phyloP scores from a whole-genome alignment of 345 rosid genomes.

The Linum lewisii region DNA sequence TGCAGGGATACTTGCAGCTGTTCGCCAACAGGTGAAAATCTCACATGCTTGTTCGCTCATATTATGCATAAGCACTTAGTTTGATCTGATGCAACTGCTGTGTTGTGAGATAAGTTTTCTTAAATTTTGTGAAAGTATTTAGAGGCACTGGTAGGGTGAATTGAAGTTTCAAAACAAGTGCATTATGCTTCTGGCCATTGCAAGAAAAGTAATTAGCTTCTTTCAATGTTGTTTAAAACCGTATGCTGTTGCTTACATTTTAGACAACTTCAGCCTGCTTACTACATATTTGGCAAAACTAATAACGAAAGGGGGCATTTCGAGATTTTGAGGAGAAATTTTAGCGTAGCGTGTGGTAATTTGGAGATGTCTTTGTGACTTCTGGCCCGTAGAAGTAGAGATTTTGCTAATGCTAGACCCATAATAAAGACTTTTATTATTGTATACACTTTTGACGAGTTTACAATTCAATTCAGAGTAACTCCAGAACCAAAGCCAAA shows the following conservation, averaged over 20 bases:
- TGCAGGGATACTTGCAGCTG: conserved; percentile 83
- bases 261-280: neutral
- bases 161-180: neutral
- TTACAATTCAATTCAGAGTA: conserved; percentile 50
- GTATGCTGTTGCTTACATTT: neutral
- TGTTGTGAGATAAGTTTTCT: neutral
- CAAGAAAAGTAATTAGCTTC: no score
- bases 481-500: conserved; percentile 93
- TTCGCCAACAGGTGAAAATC: conserved; percentile 79
- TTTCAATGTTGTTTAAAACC: no score
- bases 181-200: neutral
- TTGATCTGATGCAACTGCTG: neutral
- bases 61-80: neutral
- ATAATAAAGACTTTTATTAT: neutral
- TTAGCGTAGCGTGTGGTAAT: neutral
- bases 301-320: neutral
- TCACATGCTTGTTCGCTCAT: conserved; percentile 9
- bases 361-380: neutral
- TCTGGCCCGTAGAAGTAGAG: neutral
- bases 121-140: no score
- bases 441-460: conserved; percentile 6
- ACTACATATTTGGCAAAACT: neutral
- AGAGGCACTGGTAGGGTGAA: neutral
- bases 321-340: neutral
- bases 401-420: neutral